Conservation (phyloP, 257 asterid species). For the Primulina huaijiensis region DNA sequence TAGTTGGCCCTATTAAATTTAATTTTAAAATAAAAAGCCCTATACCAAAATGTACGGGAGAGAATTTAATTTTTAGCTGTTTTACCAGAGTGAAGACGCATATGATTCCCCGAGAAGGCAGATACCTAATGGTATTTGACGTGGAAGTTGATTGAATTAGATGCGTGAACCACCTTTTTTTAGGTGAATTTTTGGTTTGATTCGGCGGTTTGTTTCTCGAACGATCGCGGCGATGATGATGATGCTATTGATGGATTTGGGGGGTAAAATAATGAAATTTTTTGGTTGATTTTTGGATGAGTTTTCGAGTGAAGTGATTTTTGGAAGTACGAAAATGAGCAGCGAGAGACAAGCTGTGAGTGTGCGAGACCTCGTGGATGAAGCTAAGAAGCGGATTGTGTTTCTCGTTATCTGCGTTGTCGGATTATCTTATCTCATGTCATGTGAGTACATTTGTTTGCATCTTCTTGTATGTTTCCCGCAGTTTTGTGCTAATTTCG, state of each 20-base stretch:
- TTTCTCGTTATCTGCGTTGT: conserved; percentile 42
- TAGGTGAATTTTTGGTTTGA: conserved; percentile 14
- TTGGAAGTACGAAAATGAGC: conserved; percentile 40
- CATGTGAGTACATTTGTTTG: conserved; percentile 40
- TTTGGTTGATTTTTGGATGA: conserved; percentile 24
- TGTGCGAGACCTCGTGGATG: conserved; percentile 47
- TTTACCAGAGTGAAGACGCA: neutral
- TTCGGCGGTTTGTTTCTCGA: conserved; percentile 19
- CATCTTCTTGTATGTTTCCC: neutral
- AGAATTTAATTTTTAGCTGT: neutral
- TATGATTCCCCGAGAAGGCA: neutral
- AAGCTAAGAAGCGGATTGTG: conserved; percentile 51
- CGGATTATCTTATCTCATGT: conserved; percentile 56
- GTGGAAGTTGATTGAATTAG: conserved; percentile 20
- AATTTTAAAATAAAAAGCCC: neutral
- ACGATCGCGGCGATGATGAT: conserved; percentile 31
- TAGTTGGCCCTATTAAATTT: too few species aligned
- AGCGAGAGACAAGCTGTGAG: conserved; percentile 33
- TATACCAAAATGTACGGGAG: neutral
- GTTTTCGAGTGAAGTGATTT: conserved; percentile 23
- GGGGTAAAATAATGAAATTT: conserved; percentile 13
- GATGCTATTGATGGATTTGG: conserved; percentile 25
- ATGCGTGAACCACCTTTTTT: conserved; percentile 15
- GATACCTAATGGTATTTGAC: conserved; percentile 29
- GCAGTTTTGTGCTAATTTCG: conserved; percentile 5